These are phyloP conservation scores for Blastobotrys mokoenaii DNA, from an alignment of 805 yeast genomes.

Conservation along the genomic window DNA sequence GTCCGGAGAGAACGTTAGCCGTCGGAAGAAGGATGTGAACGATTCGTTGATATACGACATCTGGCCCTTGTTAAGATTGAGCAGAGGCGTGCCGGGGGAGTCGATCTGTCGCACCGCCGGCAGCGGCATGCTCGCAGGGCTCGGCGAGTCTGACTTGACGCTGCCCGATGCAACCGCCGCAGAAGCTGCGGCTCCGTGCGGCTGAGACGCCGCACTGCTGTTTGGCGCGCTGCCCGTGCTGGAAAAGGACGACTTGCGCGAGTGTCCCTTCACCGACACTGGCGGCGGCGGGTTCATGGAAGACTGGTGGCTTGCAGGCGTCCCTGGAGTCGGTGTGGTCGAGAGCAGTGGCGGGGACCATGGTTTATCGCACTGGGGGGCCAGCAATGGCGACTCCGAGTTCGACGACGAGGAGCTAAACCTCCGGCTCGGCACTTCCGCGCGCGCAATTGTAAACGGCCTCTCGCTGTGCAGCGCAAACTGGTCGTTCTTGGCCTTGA, in stretches of 20 bases:
- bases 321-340: not conserved
- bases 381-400: constrained; percentile 15
- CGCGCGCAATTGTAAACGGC: constrained; percentile 38
- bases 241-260: constrained; percentile 36
- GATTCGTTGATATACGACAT: constrained; percentile 76
- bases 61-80: constrained; percentile 21
- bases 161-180: constrained; percentile 33
- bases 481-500: constrained; percentile 29
- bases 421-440: constrained; percentile 41
- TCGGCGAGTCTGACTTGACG: constrained; percentile 31
- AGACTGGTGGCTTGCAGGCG: not conserved
- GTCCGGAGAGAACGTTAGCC: constrained; percentile 83
- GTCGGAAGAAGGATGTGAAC: constrained; percentile 79
- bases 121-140: constrained; percentile 30
- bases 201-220: constrained; percentile 19
- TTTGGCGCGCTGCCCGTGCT: not conserved
- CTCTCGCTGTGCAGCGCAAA: constrained; percentile 31
- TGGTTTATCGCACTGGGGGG: too few species aligned
- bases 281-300: not conserved
- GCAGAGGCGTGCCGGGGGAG: constrained; percentile 20
- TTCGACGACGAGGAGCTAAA: not conserved
- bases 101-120: constrained; percentile 42
- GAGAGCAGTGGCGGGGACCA: not conserved
- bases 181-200: constrained; percentile 21
- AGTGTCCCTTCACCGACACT: constrained; percentile 21